These are phyloP conservation scores for Phytophthora idaei DNA, from an alignment of 352 stramenopile species.

Conservation along the genomic window DNA sequence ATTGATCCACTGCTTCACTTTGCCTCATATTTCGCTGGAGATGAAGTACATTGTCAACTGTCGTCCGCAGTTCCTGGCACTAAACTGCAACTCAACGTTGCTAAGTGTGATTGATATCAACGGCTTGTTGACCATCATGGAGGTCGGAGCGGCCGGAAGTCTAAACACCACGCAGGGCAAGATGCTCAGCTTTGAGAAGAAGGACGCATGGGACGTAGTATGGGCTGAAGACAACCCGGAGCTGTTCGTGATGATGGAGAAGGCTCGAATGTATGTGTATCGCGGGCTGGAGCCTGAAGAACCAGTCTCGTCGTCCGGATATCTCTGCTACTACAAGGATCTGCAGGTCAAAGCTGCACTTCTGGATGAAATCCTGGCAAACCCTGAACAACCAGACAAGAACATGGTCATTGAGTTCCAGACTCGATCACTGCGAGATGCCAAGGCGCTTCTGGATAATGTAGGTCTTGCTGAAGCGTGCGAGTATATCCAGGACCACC, in stretches of 20 bases:
- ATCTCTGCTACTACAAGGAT: conserved; percentile 90
- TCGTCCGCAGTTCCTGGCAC: conserved; percentile 74
- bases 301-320: conserved; percentile 88
- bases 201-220: conserved; percentile 92
- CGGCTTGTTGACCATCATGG: conserved; percentile 87
- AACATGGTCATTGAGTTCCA: conserved; percentile 89
- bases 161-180: conserved; percentile 70
- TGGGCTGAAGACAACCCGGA: conserved; percentile 94
- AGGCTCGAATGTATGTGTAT: conserved; percentile 92
- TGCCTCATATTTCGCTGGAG: conserved; percentile 92
- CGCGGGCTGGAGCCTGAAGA: conserved; percentile 87
- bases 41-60: conserved; percentile 90
- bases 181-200: conserved; percentile 84
- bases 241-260: conserved; percentile 93
- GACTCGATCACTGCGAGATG: conserved; percentile 86
- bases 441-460: conserved; percentile 86
- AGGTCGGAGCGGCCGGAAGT: conserved; percentile 68
- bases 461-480: conserved; percentile 78
- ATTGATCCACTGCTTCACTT: conserved; percentile 89
- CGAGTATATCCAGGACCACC: conserved; percentile 86
- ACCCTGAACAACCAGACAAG: conserved; percentile 79
- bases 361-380: conserved; percentile 87
- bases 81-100: conserved; percentile 91
- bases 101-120: conserved; percentile 92
- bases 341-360: conserved; percentile 86